phyloP scores from a whole-genome alignment of 129 eudicot species.

The Glebionis coronaria region DNA sequence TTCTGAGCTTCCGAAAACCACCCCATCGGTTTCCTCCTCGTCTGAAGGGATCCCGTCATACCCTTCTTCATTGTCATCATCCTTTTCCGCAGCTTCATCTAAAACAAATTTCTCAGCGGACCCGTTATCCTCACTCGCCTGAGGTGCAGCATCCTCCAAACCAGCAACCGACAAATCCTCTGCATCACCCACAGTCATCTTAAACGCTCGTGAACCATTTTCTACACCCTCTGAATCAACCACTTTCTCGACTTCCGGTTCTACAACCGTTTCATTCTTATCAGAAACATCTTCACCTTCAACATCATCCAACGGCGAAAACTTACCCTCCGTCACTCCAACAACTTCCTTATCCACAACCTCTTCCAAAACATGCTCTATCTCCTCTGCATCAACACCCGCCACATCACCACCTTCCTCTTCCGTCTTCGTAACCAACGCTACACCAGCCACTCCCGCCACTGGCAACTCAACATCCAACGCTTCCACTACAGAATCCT shows the following conservation, averaged over 20 bases:
- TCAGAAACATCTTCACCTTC: neutral
- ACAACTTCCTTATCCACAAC: too few relatives aligned
- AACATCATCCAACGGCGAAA: conserved; percentile 31
- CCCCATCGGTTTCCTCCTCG: conserved; percentile 55
- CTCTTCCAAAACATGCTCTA: too few relatives aligned
- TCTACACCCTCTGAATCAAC: conserved; percentile 30
- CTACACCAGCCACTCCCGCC: conserved; percentile 51
- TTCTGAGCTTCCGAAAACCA: conserved; percentile 60
- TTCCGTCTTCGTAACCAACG: conserved; percentile 43
- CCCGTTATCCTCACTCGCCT: conserved; percentile 21
- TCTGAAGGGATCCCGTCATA: conserved; percentile 49
- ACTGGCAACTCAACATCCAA: conserved; percentile 38
- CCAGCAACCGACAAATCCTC: neutral
- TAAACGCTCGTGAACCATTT: conserved; percentile 28
- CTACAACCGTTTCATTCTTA: conserved; percentile 15
- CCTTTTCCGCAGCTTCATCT: conserved; percentile 35
- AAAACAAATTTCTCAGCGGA: conserved; percentile 29
- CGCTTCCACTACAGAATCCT: conserved; percentile 48
- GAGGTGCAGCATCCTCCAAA: neutral
- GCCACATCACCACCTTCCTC: conserved; percentile 35
- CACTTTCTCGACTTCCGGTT: conserved; percentile 26
- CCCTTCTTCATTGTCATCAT: conserved; percentile 39
- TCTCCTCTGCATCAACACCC: conserved; percentile 19
- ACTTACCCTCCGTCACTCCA: too few relatives aligned
- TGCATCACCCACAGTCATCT: conserved; percentile 16